A percentile compares a stretch with the other conserved stretches of the same genome.
Conservation (phyloP, 768 basidiomycete genomes). For the Lactarius sp. region DNA sequence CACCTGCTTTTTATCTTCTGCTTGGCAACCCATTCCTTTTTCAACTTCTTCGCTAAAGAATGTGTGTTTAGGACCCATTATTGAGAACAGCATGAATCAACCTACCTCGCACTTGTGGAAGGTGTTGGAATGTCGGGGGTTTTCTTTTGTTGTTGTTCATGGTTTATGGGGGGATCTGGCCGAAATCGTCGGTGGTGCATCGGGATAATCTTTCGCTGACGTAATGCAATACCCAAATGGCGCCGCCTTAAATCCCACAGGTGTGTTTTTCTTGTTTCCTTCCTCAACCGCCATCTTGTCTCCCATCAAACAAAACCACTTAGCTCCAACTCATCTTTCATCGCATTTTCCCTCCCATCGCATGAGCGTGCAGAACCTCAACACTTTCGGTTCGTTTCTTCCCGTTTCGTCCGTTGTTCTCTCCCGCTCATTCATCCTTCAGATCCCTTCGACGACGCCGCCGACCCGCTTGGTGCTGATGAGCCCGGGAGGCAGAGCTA, state of each 20-base stretch:
- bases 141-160: constrained; percentile 44
- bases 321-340: constrained; percentile 44
- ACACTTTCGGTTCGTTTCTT: constrained; percentile 59
- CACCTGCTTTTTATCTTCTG: constrained; percentile 76
- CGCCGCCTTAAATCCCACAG: constrained; percentile 19
- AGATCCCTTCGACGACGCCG: constrained; percentile 98
- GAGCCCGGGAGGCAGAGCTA: constrained; percentile 81
- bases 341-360: constrained; percentile 50
- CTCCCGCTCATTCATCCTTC: constrained; percentile 26
- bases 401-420: constrained; percentile 24
- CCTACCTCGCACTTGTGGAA: constrained; percentile 59
- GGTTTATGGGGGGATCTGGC: background rate
- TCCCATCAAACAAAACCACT: constrained; percentile 33
- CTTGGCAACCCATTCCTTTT: constrained; percentile 72
- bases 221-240: constrained; percentile 1
- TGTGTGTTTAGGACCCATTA: background rate
- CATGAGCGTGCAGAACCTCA: constrained; percentile 95
- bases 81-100: background rate
- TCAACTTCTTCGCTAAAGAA: constrained; percentile 66
- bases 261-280: constrained; percentile 26
- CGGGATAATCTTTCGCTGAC: constrained; percentile 9
- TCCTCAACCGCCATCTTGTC: constrained; percentile 27
- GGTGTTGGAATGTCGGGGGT: constrained; percentile 68
- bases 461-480: constrained; percentile 68
- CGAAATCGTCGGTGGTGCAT: constrained; percentile 10